These are phyloP conservation scores for Candida palmyrensis DNA, from an alignment of 805 yeast genomes.

Conservation along the genomic window DNA sequence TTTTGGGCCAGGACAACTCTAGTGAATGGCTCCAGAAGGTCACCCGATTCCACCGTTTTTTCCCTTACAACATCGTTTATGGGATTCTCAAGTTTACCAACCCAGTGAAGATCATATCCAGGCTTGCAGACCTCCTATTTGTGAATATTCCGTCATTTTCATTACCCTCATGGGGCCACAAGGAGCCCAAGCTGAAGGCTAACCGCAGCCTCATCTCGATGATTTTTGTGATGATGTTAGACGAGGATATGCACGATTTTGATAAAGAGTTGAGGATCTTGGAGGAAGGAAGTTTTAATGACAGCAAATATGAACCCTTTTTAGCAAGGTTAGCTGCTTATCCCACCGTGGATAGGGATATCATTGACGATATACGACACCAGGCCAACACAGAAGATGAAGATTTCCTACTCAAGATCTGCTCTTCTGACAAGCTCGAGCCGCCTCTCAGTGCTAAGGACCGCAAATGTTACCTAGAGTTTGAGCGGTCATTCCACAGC, in stretches of 20 bases:
- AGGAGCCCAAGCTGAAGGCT: conserved; percentile 9
- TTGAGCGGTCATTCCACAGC: conserved; percentile 14
- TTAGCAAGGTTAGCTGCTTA: conserved; percentile 22
- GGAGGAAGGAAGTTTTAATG: conserved; percentile 31
- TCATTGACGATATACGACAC: conserved; percentile 13
- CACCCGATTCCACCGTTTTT: conserved; percentile 63
- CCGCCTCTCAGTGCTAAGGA: conserved; percentile 14
- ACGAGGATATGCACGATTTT: conserved; percentile 69
- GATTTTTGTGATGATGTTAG: conserved; percentile 64
- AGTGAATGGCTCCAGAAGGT: conserved; percentile 70
- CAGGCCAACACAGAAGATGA: conserved; percentile 20
- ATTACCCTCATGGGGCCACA: conserved; percentile 15
- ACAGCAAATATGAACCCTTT: conserved; percentile 18
- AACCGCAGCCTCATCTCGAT: conserved; percentile 58
- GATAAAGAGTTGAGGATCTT: conserved; percentile 48
- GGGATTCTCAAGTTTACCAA: conserved; percentile 79
- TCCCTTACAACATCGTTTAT: conserved; percentile 77
- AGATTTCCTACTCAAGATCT: conserved; percentile 20
- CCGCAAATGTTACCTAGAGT: conserved; percentile 4
- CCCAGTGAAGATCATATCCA: conserved; percentile 79
- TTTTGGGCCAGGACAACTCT: conserved; percentile 77
- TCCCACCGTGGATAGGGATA: conserved; percentile 10
- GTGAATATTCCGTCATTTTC: conserved; percentile 37
- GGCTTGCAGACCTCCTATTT: conserved; percentile 74
- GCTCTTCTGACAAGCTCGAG: conserved; percentile 14